Evolutionary conservation across 768 basidiomycete genomes (phyloP), one percentile per base, ranked within the genome.

Genomic region (Naganishia randhawae): DNA sequence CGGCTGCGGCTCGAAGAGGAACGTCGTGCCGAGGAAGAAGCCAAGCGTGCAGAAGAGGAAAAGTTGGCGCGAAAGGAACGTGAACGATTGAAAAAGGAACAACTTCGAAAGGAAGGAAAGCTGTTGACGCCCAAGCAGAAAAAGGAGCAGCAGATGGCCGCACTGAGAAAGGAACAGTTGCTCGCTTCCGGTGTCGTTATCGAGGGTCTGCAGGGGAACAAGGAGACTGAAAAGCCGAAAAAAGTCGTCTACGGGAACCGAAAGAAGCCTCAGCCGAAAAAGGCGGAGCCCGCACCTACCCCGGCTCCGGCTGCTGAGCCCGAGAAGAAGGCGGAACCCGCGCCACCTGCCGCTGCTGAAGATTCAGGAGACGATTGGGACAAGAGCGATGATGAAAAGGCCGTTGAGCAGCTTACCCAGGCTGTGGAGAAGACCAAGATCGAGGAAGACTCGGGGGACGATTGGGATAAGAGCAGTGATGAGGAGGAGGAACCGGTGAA

Each of bases 51-150:
- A 82, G 87, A 67, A 82, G 74, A 83, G 82, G 77, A 69, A 14
- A 88, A 85, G 72, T 91, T 92, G 76, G 90, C 91, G 79, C 91
- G 68, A 32, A 81, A 80, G 71, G 81, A 82, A 82, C 94, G 93
- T 79, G 92, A 95, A 74, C 92, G 78, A 76, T 75, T 75, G 51
- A 96, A 95, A 80, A 87, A 87, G 62, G 94, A 96, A 73, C 78
- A 89, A 62, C 88, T 90, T 16, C 92, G 90, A 84, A 95, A 93
- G 78, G 94, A 98, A 81, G 96, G 96, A 27, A 86, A 89, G 52
- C 82, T 95, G 29, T 84, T 98, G 57, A 98, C 95, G n/a, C 93
- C 95, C 80, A 96, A 94, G 81, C 94, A 98, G 79, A 95, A 92
- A 80, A 89, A 91, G 75, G 94, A 97, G 78, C 88, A 85, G 73